phyloP scores from a whole-genome alignment of 768 basidiomycete genomes.

The Dacryopinax primogenitus region DNA sequence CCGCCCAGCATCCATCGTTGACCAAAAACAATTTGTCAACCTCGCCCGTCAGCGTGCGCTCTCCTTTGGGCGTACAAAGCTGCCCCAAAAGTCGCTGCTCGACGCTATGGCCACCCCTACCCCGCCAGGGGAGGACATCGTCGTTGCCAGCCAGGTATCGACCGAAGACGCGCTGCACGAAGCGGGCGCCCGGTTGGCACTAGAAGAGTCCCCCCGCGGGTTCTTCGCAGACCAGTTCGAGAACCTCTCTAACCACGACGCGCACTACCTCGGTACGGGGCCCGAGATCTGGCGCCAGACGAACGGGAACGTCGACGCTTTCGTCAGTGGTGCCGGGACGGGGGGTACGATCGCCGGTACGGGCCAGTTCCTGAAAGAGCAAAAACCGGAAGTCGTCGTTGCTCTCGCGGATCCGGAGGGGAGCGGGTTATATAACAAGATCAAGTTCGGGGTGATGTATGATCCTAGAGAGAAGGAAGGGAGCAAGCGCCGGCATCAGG shows the following conservation, averaged over 20 bases:
- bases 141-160: constrained; percentile 20
- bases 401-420: constrained; percentile 86
- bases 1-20: constrained; percentile 89
- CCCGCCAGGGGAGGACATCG: constrained; percentile 17
- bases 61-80: constrained; percentile 42
- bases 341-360: constrained; percentile 88
- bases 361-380: constrained; percentile 65
- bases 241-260: constrained; percentile 82
- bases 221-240: constrained; percentile 98
- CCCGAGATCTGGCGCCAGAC: constrained; percentile 94
- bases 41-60: constrained; percentile 68
- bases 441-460: constrained; percentile 89
- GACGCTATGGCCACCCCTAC: not conserved
- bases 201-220: constrained; percentile 44
- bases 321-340: constrained; percentile 90
- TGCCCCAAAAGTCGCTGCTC: not conserved
- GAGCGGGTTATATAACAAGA: constrained; percentile 91
- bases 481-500: constrained; percentile 75
- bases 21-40: constrained; percentile 83
- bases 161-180: constrained; percentile 18
- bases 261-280: constrained; percentile 80
- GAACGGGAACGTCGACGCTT: constrained; percentile 65
- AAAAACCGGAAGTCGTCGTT: constrained; percentile 51
- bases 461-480: constrained; percentile 88
- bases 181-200: constrained; percentile 13